Evolutionary conservation across 805 yeast species (phyloP).

Genomic region (Saturnispora hagleri): DNA sequence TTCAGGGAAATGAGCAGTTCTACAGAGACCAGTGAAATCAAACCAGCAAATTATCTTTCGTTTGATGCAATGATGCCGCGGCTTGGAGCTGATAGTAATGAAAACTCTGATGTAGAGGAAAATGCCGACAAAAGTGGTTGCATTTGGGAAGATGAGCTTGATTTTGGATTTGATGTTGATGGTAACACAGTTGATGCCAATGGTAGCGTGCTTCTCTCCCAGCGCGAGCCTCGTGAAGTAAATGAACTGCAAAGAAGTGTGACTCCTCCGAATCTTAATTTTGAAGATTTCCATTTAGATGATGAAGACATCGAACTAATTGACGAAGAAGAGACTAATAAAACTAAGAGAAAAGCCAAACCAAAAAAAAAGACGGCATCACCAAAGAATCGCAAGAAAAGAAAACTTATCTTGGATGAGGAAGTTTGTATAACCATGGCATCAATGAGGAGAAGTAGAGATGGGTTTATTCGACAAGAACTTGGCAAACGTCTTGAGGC

Average conservation of each 20-base stretch:
- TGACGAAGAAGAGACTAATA: conserved; percentile 3
- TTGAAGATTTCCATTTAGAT: not conserved
- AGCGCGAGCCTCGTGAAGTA: not conserved
- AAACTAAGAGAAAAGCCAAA: not conserved
- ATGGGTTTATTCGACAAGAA: conserved; percentile 7
- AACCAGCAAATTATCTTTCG: not conserved
- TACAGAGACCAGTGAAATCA: not conserved
- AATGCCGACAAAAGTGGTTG: not conserved
- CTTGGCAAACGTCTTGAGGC: not conserved
- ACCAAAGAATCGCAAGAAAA: conserved; percentile 2
- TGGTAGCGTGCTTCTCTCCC: not conserved
- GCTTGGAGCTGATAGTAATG: not conserved
- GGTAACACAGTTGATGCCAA: conserved; percentile 11
- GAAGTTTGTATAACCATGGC: conserved; percentile 12
- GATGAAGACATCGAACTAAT: not conserved
- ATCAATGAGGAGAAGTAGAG: conserved; percentile 13
- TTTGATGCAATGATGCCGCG: not conserved
- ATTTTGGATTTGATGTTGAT: conserved; percentile 14
- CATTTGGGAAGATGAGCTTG: conserved; percentile 9
- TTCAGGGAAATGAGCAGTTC: conserved; percentile 3
- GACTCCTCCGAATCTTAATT: not conserved
- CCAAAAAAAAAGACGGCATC: not conserved
- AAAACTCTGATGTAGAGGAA: not conserved
- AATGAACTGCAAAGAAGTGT: not conserved
- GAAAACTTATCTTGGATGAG: conserved; percentile 12